A percentile compares a stretch with the other conserved stretches of the same genome.
Conservation (phyloP, 139 green algal species). For the Coccomyxa sp. region DNA sequence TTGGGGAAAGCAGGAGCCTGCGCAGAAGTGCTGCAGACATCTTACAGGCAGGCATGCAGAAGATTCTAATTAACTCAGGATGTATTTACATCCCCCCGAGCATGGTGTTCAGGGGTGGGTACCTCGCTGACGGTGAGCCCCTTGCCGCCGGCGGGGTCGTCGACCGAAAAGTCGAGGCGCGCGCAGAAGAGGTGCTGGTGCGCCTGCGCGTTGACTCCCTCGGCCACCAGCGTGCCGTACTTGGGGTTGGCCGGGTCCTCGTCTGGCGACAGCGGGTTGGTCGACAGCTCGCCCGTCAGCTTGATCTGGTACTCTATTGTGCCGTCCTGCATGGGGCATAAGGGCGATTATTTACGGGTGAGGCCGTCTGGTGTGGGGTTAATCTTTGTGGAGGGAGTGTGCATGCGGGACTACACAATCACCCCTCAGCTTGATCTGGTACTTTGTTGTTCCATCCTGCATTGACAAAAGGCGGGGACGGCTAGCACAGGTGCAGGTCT, state of each 20-base stretch:
- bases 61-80: no score
- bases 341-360: no score
- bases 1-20: no score
- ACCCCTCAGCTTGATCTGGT: conserved; percentile 86
- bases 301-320: conserved; percentile 80
- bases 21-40: no score
- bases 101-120: neutral
- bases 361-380: no score
- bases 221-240: conserved; percentile 64
- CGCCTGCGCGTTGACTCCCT: conserved; percentile 61
- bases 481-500: no score
- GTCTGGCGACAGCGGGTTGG: conserved; percentile 24
- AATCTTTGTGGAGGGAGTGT: no score
- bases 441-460: conserved; percentile 71
- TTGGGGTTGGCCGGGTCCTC: conserved; percentile 23
- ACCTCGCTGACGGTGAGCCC: conserved; percentile 25
- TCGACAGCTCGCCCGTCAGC: conserved; percentile 80
- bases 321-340: conserved; percentile 46
- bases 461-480: no score
- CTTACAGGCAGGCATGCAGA: no score
- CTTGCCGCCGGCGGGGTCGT: conserved; percentile 57
- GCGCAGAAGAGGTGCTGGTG: conserved; percentile 88
- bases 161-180: conserved; percentile 74
- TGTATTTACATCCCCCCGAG: neutral
- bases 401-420: no score